Evolutionary conservation across 306 rosid species (phyloP).

Genomic region (Lathyrus sativus): DNA sequence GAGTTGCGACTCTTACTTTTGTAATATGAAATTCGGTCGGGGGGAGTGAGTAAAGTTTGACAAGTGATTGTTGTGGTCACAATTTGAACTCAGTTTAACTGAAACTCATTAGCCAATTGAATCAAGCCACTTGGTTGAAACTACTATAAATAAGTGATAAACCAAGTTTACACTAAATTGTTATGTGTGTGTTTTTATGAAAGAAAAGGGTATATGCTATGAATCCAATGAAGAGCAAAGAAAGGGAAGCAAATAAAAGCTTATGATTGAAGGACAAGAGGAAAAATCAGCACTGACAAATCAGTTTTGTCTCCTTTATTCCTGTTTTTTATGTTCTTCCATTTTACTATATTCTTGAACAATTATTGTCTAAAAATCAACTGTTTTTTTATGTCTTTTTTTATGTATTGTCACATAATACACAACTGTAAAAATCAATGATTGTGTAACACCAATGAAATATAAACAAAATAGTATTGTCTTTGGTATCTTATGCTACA

Average conservation of each 20-base stretch:
- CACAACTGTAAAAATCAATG: constrained; percentile 6
- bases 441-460: constrained; percentile 16
- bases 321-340: constrained; percentile 3
- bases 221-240: constrained; percentile 6
- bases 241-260: background rate
- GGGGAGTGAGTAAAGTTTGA: background rate
- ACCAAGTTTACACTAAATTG: background rate
- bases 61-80: background rate
- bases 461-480: constrained; percentile 11
- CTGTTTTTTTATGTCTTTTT: too few relatives aligned
- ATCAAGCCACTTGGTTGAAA: background rate
- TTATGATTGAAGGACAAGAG: constrained; percentile 12
- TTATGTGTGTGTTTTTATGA: constrained; percentile 1
- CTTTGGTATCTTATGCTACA: constrained; percentile 9
- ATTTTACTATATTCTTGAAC: background rate
- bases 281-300: constrained; percentile 17
- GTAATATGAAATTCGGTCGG: background rate
- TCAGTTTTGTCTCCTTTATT: constrained; percentile 29
- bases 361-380: constrained; percentile 11
- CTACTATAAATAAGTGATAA: constrained; percentile 1
- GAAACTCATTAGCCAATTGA: background rate
- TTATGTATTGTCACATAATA: constrained; percentile 8
- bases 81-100: background rate
- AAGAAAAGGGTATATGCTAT: constrained; percentile 22
- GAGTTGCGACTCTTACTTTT: background rate